Base-by-base conservation (phyloP, 306 rosid species). In the Cicer chorassanicum region DNA sequence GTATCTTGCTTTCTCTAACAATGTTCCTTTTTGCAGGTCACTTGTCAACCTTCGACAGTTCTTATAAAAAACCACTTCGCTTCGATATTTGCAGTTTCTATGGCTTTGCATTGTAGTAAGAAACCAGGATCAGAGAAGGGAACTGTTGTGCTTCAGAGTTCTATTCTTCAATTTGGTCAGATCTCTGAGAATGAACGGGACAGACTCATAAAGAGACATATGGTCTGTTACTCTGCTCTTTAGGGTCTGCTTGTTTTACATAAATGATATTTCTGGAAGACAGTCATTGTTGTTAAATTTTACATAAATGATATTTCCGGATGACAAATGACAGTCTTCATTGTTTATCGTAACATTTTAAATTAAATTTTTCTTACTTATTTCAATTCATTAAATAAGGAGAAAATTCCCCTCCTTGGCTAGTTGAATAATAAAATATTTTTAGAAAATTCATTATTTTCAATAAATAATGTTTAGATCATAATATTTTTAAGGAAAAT, bases 101-200 rank as follows among this genome's bases (percentile, higher is more conserved):
- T 93, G 86, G 97, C 89, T 65, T 79, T 88, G 82, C 92, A 88
- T 78, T 89, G 97, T 81, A 82, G 91, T 73, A 84, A 88, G 82
- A 83, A 86, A 78, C 82, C 88, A 64, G 92, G 78, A 53, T 77
- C 88, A 51, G 94, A 87, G 78, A 88, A 78, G 81, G 97, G 92
- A 56, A 85, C 88, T 8, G 60, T 8, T 51, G 92, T 84, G 67
- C 96, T 93, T 82, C 97, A 88, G 86, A 86, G 88, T 86, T 88
- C 89, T 38, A 75, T 93, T 81, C 87, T 89, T 79, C 82, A 81
- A 38, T 87, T 88, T 80, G 93, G 91, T 68, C 87, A 78, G 80
- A 87, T 93, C 74, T 83, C 98, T 24, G 96, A 91, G 84, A 79
- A 50, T 74, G 97, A 89, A 75, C 86, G 96, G 46, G 98, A 93